Evolutionary conservation across 768 basidiomycete genomes (phyloP).

Genomic region (Gautieria morchelliformis): DNA sequence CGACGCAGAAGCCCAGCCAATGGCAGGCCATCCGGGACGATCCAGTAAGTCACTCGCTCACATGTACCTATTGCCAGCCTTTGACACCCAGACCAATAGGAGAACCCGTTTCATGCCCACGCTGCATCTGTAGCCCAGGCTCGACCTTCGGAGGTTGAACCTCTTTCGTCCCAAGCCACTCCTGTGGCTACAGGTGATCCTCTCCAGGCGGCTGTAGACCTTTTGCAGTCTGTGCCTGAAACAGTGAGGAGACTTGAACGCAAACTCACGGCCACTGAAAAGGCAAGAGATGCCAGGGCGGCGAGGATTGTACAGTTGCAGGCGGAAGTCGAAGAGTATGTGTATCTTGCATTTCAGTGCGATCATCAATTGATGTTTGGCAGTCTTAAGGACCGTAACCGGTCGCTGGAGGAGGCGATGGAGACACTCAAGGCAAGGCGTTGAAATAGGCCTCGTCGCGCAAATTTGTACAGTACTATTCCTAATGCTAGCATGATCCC

Average conservation of each 20-base stretch:
- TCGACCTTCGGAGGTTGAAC: neutral
- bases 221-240: neutral
- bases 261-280: neutral
- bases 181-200: neutral
- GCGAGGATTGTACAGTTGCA: neutral
- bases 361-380: neutral
- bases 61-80: neutral
- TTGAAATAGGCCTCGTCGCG: neutral
- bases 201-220: neutral
- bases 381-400: conserved; percentile 1
- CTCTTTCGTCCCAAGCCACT: neutral
- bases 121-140: neutral
- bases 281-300: conserved; percentile 1
- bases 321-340: neutral
- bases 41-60: neutral
- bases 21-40: neutral
- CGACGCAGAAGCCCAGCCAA: neutral
- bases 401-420: neutral
- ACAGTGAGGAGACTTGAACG: neutral
- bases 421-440: neutral
- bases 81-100: neutral
- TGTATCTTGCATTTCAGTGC: neutral
- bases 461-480: neutral
- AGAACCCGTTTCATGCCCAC: neutral
- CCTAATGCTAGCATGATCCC: too few species aligned